Percentiles rank a stretch among this genome's conserved stretches.
These are phyloP conservation scores for Hsuehochloa calcarea DNA, from an alignment of 176 grass and related monocot genomes.

Conservation along the genomic window DNA sequence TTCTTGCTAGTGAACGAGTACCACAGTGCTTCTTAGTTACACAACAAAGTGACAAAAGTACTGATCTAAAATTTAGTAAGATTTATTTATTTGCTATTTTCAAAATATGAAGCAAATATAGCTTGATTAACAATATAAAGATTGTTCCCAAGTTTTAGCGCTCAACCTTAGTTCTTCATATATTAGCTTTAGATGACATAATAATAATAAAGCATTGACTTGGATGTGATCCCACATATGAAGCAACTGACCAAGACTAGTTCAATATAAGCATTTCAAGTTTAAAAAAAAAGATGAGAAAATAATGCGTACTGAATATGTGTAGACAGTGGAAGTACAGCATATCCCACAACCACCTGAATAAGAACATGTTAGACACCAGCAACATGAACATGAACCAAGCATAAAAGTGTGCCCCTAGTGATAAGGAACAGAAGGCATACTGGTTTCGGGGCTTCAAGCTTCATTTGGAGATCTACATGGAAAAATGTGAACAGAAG, in stretches of 20 bases:
- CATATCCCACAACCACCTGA: constrained; percentile 89
- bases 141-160: background rate
- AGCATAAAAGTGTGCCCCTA: constrained; percentile 20
- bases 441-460: constrained; percentile 96
- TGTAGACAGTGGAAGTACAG: constrained; percentile 81
- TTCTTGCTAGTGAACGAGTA: background rate
- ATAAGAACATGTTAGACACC: constrained; percentile 39
- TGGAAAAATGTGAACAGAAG: constrained; percentile 96
- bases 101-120: constrained; percentile 22
- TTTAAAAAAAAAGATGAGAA: constrained; percentile 28
- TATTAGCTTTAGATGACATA: constrained; percentile 26
- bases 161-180: background rate
- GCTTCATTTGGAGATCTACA: constrained; percentile 94
- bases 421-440: constrained; percentile 34
- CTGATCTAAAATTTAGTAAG: background rate
- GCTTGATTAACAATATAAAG: background rate
- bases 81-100: background rate
- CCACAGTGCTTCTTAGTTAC: constrained; percentile 16
- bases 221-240: constrained; percentile 3
- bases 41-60: constrained; percentile 9
- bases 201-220: constrained; percentile 19
- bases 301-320: constrained; percentile 87
- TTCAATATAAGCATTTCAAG: constrained; percentile 1
- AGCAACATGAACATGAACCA: constrained; percentile 21
- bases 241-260: constrained; percentile 3